These are phyloP conservation scores for Russula olivacea DNA, from an alignment of 768 basidiomycete genomes.

Conservation along the genomic window DNA sequence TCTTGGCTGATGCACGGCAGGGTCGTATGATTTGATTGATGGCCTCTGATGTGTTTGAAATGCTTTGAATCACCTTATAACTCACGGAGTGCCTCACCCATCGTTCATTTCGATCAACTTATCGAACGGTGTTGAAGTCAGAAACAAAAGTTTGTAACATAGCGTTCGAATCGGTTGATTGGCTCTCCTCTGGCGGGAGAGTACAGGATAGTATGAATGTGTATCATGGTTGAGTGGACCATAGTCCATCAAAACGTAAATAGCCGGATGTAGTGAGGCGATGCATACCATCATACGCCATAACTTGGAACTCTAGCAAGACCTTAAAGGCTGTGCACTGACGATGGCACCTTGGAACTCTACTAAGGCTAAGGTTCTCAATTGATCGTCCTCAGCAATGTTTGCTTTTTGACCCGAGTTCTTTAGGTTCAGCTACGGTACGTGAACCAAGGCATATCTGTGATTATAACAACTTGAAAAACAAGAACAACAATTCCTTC, in stretches of 20 bases:
- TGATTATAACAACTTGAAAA: not conserved
- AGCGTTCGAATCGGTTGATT: not conserved
- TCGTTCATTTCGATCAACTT: not conserved
- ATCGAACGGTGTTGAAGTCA: not conserved
- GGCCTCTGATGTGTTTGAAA: not conserved
- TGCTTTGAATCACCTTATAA: not conserved
- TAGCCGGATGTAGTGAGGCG: slow-evolving; percentile 2
- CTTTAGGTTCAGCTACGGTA: slow-evolving; percentile 46
- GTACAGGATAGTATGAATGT: not conserved
- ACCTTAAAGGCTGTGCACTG: not conserved
- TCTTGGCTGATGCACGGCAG: not conserved
- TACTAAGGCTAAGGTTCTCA: slow-evolving; percentile 51
- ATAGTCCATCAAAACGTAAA: slow-evolving; percentile 1
- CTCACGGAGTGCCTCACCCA: not conserved
- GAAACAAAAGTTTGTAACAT: not conserved
- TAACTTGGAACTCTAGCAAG: not conserved
- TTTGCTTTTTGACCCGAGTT: slow-evolving; percentile 5
- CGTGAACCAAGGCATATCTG: slow-evolving; percentile 7
- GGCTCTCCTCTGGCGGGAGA: not conserved
- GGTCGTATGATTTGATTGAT: slow-evolving; percentile 4
- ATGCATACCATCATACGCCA: not conserved
- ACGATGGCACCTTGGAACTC: slow-evolving; percentile 53
- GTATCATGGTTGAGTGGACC: too few species aligned
- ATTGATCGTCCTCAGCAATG: not conserved
- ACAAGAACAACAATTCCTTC: too few species aligned